Evolutionary conservation across 2,329 filamentous ascomycete genomes (phyloP), one percentile per base, ranked within the genome.

Genomic region (Lasiodiplodia sp.): DNA sequence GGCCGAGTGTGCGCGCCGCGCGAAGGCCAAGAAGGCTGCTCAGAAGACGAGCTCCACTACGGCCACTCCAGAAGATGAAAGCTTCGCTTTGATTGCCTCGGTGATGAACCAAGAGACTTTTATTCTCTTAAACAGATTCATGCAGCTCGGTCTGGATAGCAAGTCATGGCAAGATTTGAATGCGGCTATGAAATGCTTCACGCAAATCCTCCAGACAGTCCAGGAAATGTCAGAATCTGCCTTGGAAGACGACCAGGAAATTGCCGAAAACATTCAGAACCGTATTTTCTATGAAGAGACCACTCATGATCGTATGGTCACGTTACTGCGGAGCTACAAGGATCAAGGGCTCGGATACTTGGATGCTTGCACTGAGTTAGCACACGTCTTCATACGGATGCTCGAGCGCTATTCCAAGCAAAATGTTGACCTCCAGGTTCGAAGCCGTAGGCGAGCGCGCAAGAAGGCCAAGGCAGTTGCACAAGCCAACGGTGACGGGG

Each of bases 231-330:
- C 90, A 1, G 89, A 92, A 57, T 96, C 93, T 1, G 86, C 88
- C 0, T 87, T 92, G 37, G 94, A 97, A 71, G 94, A 97, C n/a
- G 93, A 99, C 72, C 92, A 97, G 76, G 96, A 98, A 74, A 98
- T 99, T 77, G 95, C 96, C 0, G 95, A 99, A 77, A 99, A 99
- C 73, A 97, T 97, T 14, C 88, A 97, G 65, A 96, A 92, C 74
- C 92, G 95, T 70, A 93, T 99, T n/a, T 99, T 99, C 79, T 99
- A 99, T 81, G 96, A 99, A 79, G 94, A 98, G 76, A 88, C 92
- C 0, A 97, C 94, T 0, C 94, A 99, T 75, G 95, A 99, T 70
- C 87, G 92, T 28, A 88, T 99, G 64, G 87, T 95, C 37, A 88
- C 90, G 69, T 92, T 97, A 66, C 85, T 95, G 0, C 87, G 91